Evolutionary conservation across 768 basidiomycete genomes (phyloP).

Genomic region (Amanita brunnescens): DNA sequence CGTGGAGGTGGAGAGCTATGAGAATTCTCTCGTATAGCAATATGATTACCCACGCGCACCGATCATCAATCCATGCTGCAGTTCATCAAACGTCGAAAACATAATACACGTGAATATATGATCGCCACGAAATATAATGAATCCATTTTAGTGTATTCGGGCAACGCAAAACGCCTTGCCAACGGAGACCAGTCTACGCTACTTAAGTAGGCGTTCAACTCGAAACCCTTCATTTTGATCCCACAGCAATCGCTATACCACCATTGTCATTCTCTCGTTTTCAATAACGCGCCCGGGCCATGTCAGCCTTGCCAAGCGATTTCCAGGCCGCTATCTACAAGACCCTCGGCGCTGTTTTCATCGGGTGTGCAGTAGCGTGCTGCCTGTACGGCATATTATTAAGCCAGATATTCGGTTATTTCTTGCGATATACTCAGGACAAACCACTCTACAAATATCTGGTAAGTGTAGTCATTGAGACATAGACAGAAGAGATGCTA

Average conservation of each 20-base stretch:
- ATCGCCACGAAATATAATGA: no score
- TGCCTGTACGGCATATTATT: conserved; percentile 45
- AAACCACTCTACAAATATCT: conserved; percentile 38
- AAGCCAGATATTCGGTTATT: conserved; percentile 48
- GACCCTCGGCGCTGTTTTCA: conserved; percentile 53
- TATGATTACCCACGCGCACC: no score
- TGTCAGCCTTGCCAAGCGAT: no score
- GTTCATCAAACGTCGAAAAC: no score
- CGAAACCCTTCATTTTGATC: background rate
- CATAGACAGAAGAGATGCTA: background rate
- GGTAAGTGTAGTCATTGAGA: conserved; percentile 28
- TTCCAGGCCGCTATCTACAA: conserved; percentile 24
- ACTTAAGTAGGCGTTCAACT: background rate
- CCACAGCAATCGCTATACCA: background rate
- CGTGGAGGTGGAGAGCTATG: no score
- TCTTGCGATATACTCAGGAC: conserved; percentile 46
- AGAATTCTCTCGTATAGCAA: no score
- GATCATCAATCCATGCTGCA: no score
- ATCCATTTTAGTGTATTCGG: no score
- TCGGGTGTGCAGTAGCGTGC: conserved; percentile 49
- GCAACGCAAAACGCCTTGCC: no score
- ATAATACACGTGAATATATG: no score
- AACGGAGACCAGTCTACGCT: no score
- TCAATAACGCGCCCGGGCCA: background rate
- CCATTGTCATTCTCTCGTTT: background rate